phyloP scores from a whole-genome alignment of 2,329 filamentous ascomycete genomes.

The Phyllosticta citriasiana region DNA sequence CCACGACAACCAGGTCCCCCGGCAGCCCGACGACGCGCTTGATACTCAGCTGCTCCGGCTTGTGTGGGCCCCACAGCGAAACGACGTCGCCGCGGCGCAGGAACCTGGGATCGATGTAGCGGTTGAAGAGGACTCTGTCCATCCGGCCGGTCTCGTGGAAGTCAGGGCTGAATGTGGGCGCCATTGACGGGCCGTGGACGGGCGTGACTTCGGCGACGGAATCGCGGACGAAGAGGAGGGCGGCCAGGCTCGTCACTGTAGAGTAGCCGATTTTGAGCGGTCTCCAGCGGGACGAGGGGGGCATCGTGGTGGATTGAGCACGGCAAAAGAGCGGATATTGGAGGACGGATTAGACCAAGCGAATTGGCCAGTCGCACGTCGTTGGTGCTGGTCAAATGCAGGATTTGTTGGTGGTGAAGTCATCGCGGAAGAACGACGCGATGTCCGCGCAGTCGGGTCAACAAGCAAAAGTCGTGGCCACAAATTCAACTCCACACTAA shows the following conservation, averaged over 20 bases:
- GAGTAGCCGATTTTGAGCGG: neutral
- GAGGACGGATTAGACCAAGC: neutral
- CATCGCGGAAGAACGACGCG: neutral
- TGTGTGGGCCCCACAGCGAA: slow-evolving; percentile 44
- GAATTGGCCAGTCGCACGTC: neutral
- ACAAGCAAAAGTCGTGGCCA: neutral
- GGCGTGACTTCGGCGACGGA: slow-evolving; percentile 1
- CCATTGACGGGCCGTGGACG: slow-evolving; percentile 35
- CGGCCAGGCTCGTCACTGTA: neutral
- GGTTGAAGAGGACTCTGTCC: slow-evolving; percentile 31
- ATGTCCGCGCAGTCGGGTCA: neutral
- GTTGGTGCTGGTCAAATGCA: neutral
- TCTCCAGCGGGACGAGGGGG: neutral
- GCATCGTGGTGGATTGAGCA: neutral
- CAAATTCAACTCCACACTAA: neutral
- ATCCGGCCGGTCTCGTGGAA: slow-evolving; percentile 28
- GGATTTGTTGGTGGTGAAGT: neutral
- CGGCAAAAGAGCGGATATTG: neutral
- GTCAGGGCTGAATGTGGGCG: slow-evolving; percentile 35
- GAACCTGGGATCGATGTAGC: slow-evolving; percentile 16
- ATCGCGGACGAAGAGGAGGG: neutral
- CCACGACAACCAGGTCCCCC: slow-evolving; percentile 58
- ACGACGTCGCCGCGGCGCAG: slow-evolving; percentile 36
- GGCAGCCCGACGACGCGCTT: slow-evolving; percentile 77
- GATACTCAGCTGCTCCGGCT: slow-evolving; percentile 59